Evolutionary conservation across 2,329 filamentous ascomycete species (phyloP).

Genomic region (Sarocladiaceae sp.): DNA sequence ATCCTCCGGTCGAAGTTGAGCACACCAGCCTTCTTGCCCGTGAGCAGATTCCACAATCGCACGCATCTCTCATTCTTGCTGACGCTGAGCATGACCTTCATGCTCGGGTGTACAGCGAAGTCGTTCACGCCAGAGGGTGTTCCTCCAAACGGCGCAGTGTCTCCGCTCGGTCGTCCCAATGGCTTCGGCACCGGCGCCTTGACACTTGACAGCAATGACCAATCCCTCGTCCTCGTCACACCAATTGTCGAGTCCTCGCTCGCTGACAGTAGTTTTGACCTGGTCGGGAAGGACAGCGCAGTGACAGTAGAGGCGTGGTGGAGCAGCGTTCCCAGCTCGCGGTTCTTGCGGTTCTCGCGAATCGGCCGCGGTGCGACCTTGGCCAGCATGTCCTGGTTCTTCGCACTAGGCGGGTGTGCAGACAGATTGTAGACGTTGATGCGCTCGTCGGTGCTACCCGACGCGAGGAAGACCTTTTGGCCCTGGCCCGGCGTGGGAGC

Average conservation of each 20-base stretch:
- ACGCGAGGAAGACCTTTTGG: slow-evolving; percentile 86
- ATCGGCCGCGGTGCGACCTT: slow-evolving; percentile 66
- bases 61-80: slow-evolving; percentile 85
- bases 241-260: slow-evolving; percentile 89
- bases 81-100: slow-evolving; percentile 94
- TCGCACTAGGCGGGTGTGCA: slow-evolving; percentile 53
- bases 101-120: slow-evolving; percentile 90
- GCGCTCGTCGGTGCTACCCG: slow-evolving; percentile 85
- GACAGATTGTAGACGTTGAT: slow-evolving; percentile 94
- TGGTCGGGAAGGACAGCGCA: slow-evolving; percentile 71
- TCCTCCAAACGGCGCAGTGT: slow-evolving; percentile 76
- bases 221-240: slow-evolving; percentile 81
- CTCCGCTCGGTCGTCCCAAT: slow-evolving; percentile 75
- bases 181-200: slow-evolving; percentile 82
- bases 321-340: slow-evolving; percentile 77
- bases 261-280: slow-evolving; percentile 80
- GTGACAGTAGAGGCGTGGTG: slow-evolving; percentile 84
- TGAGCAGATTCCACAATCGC: slow-evolving; percentile 94
- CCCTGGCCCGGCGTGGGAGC: slow-evolving; percentile 51
- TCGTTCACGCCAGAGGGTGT: slow-evolving; percentile 87
- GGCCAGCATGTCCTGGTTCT: slow-evolving; percentile 54
- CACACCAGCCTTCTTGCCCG: slow-evolving; percentile 90
- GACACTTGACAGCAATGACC: slow-evolving; percentile 80
- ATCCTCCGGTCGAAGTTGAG: slow-evolving; percentile 74
- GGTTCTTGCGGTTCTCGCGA: slow-evolving; percentile 78